These are phyloP conservation scores for Aureobasidium sp. DNA, from an alignment of 2,329 filamentous ascomycete genomes.

Conservation along the genomic window DNA sequence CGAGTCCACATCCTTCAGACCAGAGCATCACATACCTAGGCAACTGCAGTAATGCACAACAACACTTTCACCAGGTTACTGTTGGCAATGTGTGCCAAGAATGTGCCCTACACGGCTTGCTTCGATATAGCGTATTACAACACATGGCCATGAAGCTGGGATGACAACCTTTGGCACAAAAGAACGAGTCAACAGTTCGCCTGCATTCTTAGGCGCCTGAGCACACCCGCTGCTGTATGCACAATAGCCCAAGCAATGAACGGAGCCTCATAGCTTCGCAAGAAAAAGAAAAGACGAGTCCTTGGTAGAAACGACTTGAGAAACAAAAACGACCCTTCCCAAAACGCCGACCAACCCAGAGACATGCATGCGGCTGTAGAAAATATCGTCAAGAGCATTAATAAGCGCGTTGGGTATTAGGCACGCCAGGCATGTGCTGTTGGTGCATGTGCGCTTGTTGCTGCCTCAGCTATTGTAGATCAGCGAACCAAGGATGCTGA, in stretches of 20 bases:
- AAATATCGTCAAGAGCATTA: slow-evolving; percentile 4
- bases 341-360: background rate
- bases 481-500: slow-evolving; percentile 85
- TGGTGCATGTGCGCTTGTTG: slow-evolving; percentile 13
- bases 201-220: background rate
- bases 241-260: background rate
- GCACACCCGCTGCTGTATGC: background rate
- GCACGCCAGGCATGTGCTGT: slow-evolving; percentile 13
- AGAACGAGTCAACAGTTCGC: background rate
- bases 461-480: slow-evolving; percentile 46
- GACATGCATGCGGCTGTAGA: background rate
- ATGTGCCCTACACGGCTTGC: background rate
- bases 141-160: background rate
- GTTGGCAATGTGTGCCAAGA: background rate
- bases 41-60: background rate
- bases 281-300: background rate
- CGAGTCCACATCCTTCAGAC: background rate
- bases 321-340: background rate
- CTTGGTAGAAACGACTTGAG: background rate
- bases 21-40: background rate
- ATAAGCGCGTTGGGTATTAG: slow-evolving; percentile 14
- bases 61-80: no score
- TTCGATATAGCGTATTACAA: background rate
- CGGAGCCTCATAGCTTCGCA: background rate
- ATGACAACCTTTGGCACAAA: background rate